Conservation (phyloP, 2,329 filamentous ascomycete genomes). For the Penicillium fuscoglaucum region DNA sequence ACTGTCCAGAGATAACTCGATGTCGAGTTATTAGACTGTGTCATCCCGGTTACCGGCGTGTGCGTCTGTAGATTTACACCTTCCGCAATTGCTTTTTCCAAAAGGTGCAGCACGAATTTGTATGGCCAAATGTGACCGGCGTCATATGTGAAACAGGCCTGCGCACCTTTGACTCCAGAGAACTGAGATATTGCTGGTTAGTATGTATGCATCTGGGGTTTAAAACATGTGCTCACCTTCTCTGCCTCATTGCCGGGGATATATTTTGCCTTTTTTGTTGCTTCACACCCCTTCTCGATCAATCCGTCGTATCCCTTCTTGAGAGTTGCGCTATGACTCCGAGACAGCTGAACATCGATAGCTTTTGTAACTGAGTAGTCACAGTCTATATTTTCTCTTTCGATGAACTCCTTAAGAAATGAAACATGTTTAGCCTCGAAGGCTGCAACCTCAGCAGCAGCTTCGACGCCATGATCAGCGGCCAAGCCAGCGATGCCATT, state of each 20-base stretch:
- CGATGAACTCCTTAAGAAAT: conserved; percentile 42
- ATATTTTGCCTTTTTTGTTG: conserved; percentile 31
- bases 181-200: conserved; percentile 18
- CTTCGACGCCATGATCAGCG: conserved; percentile 36
- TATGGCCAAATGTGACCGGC: conserved; percentile 60
- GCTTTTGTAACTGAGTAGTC: conserved; percentile 43
- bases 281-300: conserved; percentile 25
- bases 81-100: conserved; percentile 58
- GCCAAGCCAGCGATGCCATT: conserved; percentile 36
- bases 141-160: conserved; percentile 35
- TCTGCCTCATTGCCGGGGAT: conserved; percentile 29
- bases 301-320: conserved; percentile 33
- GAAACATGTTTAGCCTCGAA: conserved; percentile 46
- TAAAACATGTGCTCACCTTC: conserved; percentile 12
- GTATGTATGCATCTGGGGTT: neutral
- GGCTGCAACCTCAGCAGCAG: conserved; percentile 39
- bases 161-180: conserved; percentile 42
- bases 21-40: conserved; percentile 18
- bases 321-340: conserved; percentile 32
- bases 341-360: conserved; percentile 41
- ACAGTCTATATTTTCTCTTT: conserved; percentile 46
- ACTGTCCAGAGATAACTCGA: conserved; percentile 56
- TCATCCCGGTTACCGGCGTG: conserved; percentile 46
- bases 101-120: conserved; percentile 72
- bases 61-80: conserved; percentile 56